phyloP scores from a whole-genome alignment of 169 alveolate species.

The Neospora caninum region DNA sequence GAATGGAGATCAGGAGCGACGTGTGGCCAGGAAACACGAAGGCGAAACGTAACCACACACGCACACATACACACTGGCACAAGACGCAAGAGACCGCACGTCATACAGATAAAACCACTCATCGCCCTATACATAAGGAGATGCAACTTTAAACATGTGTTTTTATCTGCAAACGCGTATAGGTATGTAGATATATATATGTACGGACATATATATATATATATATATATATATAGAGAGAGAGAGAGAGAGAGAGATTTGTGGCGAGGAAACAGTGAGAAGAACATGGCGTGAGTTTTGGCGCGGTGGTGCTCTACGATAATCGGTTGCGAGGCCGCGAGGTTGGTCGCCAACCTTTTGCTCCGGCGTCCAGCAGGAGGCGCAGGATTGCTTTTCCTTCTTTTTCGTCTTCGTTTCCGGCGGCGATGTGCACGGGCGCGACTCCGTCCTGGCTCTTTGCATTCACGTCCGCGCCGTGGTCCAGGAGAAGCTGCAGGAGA shows the following conservation, averaged over 20 bases:
- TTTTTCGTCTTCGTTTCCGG: not conserved
- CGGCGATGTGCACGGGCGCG: slow-evolving; percentile 22
- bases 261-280: not conserved
- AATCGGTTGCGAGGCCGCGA: not conserved
- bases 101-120: too few relatives aligned
- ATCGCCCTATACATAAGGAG: too few relatives aligned
- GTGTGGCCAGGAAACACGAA: too few relatives aligned
- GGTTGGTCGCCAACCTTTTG: not conserved
- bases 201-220: not conserved
- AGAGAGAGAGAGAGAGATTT: not conserved
- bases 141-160: not conserved
- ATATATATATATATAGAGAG: not conserved
- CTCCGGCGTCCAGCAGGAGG: not conserved
- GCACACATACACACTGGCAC: too few relatives aligned
- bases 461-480: not conserved
- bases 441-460: not conserved
- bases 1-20: too few relatives aligned
- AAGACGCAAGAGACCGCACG: too few relatives aligned
- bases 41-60: not conserved
- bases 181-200: not conserved
- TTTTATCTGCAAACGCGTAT: not conserved
- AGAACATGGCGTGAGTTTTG: too few relatives aligned
- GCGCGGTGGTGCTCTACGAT: too few relatives aligned
- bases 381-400: not conserved
- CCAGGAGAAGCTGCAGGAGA: not conserved